These are phyloP conservation scores for Aspergillus candidus DNA, from an alignment of 2,329 filamentous ascomycete species.

Conservation along the genomic window DNA sequence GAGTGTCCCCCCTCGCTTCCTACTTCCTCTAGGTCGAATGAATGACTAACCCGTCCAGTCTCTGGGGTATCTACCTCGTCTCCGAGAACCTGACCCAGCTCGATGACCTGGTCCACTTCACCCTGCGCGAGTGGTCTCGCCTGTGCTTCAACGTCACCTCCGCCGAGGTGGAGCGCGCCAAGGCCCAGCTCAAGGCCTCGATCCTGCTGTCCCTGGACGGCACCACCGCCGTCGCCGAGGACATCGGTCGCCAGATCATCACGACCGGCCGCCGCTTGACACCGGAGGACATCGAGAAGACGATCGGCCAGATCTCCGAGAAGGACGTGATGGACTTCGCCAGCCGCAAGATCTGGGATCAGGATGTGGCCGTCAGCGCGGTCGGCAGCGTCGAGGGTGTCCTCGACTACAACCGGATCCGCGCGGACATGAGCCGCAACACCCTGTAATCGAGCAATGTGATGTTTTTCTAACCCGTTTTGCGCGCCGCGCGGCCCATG, in stretches of 20 bases:
- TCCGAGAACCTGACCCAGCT: conserved; percentile 80
- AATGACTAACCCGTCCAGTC: conserved; percentile 49
- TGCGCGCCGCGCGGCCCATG: conserved; percentile 16
- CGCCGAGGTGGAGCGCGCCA: conserved; percentile 94
- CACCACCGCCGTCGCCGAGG: conserved; percentile 94
- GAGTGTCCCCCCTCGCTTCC: conserved; percentile 43
- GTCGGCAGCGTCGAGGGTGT: conserved; percentile 87
- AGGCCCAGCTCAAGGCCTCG: conserved; percentile 97
- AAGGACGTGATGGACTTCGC: conserved; percentile 98
- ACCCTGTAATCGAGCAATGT: conserved; percentile 24
- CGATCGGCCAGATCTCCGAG: conserved; percentile 81
- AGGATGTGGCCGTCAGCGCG: conserved; percentile 88
- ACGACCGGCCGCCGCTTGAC: conserved; percentile 89
- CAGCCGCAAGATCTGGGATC: conserved; percentile 92
- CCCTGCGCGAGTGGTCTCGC: conserved; percentile 95
- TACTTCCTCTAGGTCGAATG: conserved; percentile 9
- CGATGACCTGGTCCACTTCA: conserved; percentile 96
- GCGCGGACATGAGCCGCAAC: conserved; percentile 84
- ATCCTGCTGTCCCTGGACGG: conserved; percentile 95
- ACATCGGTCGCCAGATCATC: conserved; percentile 97
- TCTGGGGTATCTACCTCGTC: conserved; percentile 99
- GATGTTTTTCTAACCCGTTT: conserved; percentile 7
- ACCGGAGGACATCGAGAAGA: conserved; percentile 89
- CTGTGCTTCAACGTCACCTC: conserved; percentile 81
- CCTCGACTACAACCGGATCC: conserved; percentile 48